phyloP scores from a whole-genome alignment of 208 protist genomes.

The Vickermania spadyakhi region DNA sequence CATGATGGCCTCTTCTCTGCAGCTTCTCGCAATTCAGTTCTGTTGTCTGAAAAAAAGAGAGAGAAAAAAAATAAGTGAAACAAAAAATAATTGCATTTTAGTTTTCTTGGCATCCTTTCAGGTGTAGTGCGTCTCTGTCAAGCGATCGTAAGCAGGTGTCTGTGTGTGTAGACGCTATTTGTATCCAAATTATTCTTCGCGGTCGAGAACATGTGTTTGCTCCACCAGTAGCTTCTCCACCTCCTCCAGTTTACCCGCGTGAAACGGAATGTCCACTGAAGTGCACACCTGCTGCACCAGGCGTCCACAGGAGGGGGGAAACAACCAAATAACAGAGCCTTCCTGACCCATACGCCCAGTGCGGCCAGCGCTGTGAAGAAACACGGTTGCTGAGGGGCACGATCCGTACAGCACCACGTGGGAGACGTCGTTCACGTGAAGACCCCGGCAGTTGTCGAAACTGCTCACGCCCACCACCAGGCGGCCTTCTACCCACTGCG shows the following conservation, averaged over 20 bases:
- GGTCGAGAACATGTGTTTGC: no score
- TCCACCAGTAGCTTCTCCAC: conserved; percentile 40
- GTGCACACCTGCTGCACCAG: conserved; percentile 65
- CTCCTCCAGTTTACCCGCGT: conserved; percentile 34
- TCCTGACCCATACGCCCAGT: conserved; percentile 78
- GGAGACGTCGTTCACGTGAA: conserved; percentile 73
- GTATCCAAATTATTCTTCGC: no score
- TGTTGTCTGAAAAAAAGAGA: no score
- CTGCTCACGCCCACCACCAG: conserved; percentile 62
- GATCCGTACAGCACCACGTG: conserved; percentile 79
- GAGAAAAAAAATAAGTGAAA: no score
- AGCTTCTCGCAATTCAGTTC: no score
- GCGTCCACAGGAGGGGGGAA: conserved; percentile 54
- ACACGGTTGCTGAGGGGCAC: conserved; percentile 40
- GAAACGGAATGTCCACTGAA: conserved; percentile 66
- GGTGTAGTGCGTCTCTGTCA: no score
- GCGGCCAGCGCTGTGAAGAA: conserved; percentile 83
- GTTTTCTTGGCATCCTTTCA: no score
- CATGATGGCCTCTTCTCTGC: no score
- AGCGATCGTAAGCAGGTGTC: no score
- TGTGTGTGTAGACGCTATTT: no score
- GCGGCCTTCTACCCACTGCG: conserved; percentile 42
- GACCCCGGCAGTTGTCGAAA: conserved; percentile 55
- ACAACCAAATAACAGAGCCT: conserved; percentile 72
- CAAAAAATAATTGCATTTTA: no score